These are phyloP conservation scores for Tylopilus sp. DNA, from an alignment of 1,284 basidiomycete species.

Conservation along the genomic window DNA sequence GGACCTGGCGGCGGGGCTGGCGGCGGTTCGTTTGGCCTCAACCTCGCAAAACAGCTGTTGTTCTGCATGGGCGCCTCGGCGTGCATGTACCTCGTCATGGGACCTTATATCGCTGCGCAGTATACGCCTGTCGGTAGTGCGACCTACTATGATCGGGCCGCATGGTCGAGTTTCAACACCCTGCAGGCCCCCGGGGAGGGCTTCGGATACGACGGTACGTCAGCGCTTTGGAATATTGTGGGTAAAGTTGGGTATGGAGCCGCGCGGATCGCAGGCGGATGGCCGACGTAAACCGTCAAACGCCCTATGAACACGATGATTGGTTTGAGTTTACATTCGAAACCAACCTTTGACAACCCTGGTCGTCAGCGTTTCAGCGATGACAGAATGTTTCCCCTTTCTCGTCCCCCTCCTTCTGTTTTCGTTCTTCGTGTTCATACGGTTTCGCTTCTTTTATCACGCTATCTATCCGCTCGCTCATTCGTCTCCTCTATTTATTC, in stretches of 20 bases:
- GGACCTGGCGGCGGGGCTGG: conserved; percentile 9
- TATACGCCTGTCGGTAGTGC: conserved; percentile 57
- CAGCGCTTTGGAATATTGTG: conserved; percentile 58
- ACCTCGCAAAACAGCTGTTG: conserved; percentile 41
- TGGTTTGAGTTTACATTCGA: background rate
- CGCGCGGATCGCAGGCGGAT: conserved; percentile 65
- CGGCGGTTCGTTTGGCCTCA: conserved; percentile 27
- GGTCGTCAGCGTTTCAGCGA: conserved; percentile 10
- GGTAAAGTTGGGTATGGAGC: conserved; percentile 65
- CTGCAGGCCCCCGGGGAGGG: conserved; percentile 67
- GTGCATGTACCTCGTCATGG: conserved; percentile 51
- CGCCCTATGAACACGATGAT: conserved; percentile 3
- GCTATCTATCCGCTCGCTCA: conserved; percentile 12
- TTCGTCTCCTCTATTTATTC: background rate
- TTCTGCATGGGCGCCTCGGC: conserved; percentile 57
- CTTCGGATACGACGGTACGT: conserved; percentile 46
- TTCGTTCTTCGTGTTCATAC: conserved; percentile 16
- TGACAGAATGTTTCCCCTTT: background rate
- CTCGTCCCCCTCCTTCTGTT: background rate
- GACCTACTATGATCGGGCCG: conserved; percentile 70
- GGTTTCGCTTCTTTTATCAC: conserved; percentile 13
- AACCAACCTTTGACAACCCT: conserved; percentile 1
- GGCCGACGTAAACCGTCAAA: conserved; percentile 45
- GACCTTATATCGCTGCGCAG: conserved; percentile 56
- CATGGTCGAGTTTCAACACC: conserved; percentile 73